These are phyloP conservation scores for Steccherinum ochraceum DNA, from an alignment of 768 basidiomycete genomes.

Conservation along the genomic window DNA sequence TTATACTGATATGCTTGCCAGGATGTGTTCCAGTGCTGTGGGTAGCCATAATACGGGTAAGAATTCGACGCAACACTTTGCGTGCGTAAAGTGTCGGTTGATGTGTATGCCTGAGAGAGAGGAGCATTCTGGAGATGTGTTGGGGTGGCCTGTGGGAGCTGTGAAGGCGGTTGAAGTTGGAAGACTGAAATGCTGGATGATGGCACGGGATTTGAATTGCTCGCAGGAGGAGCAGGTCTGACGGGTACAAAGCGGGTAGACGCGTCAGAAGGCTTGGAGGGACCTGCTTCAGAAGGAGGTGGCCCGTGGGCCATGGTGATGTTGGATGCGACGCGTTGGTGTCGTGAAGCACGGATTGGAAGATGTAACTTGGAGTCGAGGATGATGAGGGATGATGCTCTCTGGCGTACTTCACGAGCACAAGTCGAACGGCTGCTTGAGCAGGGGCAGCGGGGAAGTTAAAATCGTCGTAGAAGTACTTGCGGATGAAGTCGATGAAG, in stretches of 20 bases:
- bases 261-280: conserved; percentile 20
- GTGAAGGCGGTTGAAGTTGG: not conserved
- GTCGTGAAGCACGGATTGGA: no score
- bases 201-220: no score
- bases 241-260: not conserved
- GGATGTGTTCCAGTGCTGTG: not conserved
- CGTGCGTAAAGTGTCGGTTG: not conserved
- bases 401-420: no score
- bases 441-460: no score
- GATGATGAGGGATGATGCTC: no score
- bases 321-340: no score
- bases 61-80: not conserved
- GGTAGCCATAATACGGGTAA: not conserved
- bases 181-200: no score
- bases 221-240: no score
- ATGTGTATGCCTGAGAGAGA: no score
- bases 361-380: not conserved
- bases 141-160: not conserved
- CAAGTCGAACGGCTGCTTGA: not conserved
- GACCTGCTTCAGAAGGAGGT: conserved; percentile 34
- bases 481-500: no score
- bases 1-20: not conserved
- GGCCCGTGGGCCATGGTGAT: conserved; percentile 34
- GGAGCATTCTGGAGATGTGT: not conserved
- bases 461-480: no score